Evolutionary conservation across 768 basidiomycete genomes (phyloP).

Genomic region (Podaxis sp.): DNA sequence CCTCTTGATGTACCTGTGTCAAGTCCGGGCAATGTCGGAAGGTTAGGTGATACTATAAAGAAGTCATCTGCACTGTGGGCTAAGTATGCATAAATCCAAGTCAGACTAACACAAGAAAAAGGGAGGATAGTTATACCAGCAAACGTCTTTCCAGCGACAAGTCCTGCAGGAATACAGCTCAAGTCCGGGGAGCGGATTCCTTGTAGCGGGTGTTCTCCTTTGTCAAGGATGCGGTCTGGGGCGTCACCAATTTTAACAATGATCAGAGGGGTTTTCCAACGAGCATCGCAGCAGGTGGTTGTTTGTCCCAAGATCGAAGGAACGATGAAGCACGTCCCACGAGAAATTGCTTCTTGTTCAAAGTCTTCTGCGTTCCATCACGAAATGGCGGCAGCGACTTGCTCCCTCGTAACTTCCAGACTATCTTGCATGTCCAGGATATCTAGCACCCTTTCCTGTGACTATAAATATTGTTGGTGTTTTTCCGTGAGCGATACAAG

Average conservation of each 20-base stretch:
- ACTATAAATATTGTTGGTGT: slow-evolving; percentile 25
- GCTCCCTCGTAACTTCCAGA: slow-evolving; percentile 29
- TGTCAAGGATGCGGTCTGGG: slow-evolving; percentile 28
- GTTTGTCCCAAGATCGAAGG: slow-evolving; percentile 49
- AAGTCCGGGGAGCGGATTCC: slow-evolving; percentile 58
- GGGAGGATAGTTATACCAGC: slow-evolving; percentile 39
- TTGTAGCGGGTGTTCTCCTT: slow-evolving; percentile 36
- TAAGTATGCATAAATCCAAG: slow-evolving; percentile 17
- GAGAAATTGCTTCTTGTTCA: slow-evolving; percentile 44
- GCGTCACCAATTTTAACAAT: slow-evolving; percentile 49
- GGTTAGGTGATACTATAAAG: slow-evolving; percentile 50
- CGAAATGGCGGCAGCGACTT: slow-evolving; percentile 38
- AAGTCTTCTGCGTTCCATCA: slow-evolving; percentile 45
- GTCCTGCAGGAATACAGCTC: slow-evolving; percentile 59
- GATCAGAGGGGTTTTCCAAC: slow-evolving; percentile 40
- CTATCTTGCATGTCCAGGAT: slow-evolving; percentile 39
- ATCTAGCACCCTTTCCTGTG: slow-evolving; percentile 52
- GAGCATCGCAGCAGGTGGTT: slow-evolving; percentile 46
- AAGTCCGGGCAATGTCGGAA: slow-evolving; percentile 49
- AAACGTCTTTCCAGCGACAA: slow-evolving; percentile 53
- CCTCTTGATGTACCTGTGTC: slow-evolving; percentile 63
- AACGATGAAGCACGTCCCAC: slow-evolving; percentile 51
- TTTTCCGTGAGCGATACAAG: not conserved
- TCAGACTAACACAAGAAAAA: not conserved
- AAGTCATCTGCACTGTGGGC: slow-evolving; percentile 62